These are phyloP conservation scores for Dothidotthia symphoricarpi DNA, from an alignment of 2,329 filamentous ascomycete genomes.

Conservation along the genomic window DNA sequence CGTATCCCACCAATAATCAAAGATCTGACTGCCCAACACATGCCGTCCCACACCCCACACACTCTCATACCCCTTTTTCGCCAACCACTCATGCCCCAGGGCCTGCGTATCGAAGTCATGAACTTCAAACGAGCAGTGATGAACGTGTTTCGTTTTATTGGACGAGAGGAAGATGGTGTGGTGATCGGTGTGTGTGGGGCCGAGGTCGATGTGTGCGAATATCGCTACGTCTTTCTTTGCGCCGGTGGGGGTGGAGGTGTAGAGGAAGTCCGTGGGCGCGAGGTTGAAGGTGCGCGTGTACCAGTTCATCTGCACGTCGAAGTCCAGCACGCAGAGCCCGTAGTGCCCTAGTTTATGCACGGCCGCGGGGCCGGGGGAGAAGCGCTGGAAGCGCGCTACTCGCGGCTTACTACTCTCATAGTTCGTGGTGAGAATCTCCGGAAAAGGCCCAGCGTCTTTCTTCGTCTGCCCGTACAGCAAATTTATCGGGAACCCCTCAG, in stretches of 20 bases:
- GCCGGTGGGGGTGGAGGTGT: constrained; percentile 4
- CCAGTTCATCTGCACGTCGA: constrained; percentile 41
- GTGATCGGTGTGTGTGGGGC: constrained; percentile 53
- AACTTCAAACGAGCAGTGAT: constrained; percentile 69
- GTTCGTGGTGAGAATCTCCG: constrained; percentile 52
- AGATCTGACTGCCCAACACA: constrained; percentile 68
- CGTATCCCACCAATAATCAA: constrained; percentile 70
- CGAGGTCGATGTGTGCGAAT: constrained; percentile 58
- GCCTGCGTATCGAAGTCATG: constrained; percentile 68
- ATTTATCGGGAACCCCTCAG: constrained; percentile 59
- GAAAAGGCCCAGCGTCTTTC: constrained; percentile 45
- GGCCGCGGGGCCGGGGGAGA: constrained; percentile 51
- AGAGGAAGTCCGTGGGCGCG: constrained; percentile 47
- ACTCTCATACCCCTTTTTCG: constrained; percentile 59
- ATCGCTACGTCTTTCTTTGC: constrained; percentile 43
- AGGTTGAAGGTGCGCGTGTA: constrained; percentile 52
- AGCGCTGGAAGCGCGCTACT: constrained; percentile 53
- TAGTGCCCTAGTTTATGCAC: constrained; percentile 54
- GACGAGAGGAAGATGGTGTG: constrained; percentile 55
- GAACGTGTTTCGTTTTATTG: constrained; percentile 52
- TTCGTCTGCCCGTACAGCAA: constrained; percentile 56
- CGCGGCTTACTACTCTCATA: constrained; percentile 46
- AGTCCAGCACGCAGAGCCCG: constrained; percentile 44
- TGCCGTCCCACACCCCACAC: constrained; percentile 72
- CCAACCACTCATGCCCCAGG: constrained; percentile 68